Evolutionary conservation across 2,329 filamentous ascomycete genomes (phyloP).

Genomic region (Colletotrichum acutatum): DNA sequence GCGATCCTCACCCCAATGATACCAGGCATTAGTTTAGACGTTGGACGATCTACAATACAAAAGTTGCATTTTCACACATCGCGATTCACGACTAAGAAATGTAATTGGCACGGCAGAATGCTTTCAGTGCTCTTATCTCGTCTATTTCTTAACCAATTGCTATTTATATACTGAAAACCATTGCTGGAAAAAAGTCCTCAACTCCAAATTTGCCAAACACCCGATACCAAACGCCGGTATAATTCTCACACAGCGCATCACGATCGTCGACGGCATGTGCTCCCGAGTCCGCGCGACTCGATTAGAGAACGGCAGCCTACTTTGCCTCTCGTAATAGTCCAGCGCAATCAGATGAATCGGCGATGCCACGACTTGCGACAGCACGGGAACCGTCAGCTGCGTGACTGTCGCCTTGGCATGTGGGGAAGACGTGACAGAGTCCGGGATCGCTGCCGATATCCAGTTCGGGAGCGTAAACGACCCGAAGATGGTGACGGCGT

Average conservation of each 20-base stretch:
- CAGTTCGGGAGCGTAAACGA: constrained; percentile 44
- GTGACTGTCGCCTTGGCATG: constrained; percentile 42
- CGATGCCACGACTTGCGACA: constrained; percentile 45
- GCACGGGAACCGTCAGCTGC: constrained; percentile 43
- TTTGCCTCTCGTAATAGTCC: constrained; percentile 37
- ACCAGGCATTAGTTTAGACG: constrained; percentile 37
- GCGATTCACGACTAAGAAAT: no score
- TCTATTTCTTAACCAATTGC: no score
- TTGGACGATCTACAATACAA: no score
- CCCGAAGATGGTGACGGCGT: constrained; percentile 46
- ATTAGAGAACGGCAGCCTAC: constrained; percentile 36
- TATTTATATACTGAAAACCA: not conserved
- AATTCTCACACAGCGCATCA: constrained; percentile 42
- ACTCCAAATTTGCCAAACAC: constrained; percentile 41
- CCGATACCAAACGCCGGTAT: constrained; percentile 47
- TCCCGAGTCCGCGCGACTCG: constrained; percentile 38
- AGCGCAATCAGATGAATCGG: constrained; percentile 43
- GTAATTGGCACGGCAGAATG: no score
- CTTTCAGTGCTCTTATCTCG: no score
- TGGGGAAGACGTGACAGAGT: constrained; percentile 38
- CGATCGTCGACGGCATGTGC: constrained; percentile 41
- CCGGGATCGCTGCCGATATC: constrained; percentile 41
- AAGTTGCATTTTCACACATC: no score
- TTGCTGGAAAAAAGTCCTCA: constrained; percentile 1
- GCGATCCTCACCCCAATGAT: constrained; percentile 52